Evolutionary conservation across 345 rosid species (phyloP), one percentile per base, ranked within the genome.

Genomic region (Salix udensis): DNA sequence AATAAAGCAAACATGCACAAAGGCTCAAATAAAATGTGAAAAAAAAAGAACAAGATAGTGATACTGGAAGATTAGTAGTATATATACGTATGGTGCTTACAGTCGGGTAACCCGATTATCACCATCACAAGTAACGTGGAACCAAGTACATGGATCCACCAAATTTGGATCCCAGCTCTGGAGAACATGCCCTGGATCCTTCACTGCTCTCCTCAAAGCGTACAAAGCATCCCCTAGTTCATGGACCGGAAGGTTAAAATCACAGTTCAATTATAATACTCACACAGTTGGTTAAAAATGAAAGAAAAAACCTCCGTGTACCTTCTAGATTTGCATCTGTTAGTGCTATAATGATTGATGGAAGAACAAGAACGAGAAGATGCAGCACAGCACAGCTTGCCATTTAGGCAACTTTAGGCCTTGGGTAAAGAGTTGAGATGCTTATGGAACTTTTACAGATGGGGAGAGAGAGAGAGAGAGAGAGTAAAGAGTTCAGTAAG

Each of bases 111-210:
- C 92, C 65, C 87, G 87, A 77, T 82, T 87, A 39, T 88, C 86
- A 42, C 80, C 53, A 37, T 91, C 90, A 64, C 95, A 91, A 19
- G 92, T 89, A 66, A 91, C 92, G 55, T 91, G 95, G 74, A 91
- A 91, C 95, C 95, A 91, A 77, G 92, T 89, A 77, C 92, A 91
- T 37, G 95, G 95, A 83, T 89, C 95, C 37, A 89, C 92, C 73
- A 89, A 82, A 15, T 90, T 91, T 21, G 92, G 95, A 83, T 91
- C 95, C 92, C 95, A 91, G 85, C 95, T 89, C 81, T 85, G 71
- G 16, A 91, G 88, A 74, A 88, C 91, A 44, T 80, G 86, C 62
- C 83, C 88, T n/a, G 92, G 92, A 79, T 91, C 95, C 78, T 85
- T 83, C 74, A 91, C 92, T 42, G 86, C 86, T 80, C 86, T 84